Conservation (phyloP, 352 stramenopile genomes). For the Nothophytophthora sp. region DNA sequence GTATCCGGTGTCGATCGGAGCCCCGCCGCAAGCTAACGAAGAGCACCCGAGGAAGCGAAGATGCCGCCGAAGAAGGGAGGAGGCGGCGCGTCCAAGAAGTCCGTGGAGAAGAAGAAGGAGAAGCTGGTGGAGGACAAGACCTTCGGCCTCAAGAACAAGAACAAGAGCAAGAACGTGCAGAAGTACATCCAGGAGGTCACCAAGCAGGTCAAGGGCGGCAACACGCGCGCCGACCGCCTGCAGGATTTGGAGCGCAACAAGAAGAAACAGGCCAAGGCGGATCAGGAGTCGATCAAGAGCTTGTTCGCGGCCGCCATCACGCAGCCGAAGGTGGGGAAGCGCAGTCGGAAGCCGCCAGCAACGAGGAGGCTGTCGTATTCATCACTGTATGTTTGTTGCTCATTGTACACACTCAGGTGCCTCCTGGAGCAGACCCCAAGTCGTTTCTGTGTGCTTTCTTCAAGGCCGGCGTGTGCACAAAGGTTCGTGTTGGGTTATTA, state of each 20-base stretch:
- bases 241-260: conserved; percentile 74
- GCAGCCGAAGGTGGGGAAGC: conserved; percentile 82
- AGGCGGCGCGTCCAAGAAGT: conserved; percentile 79
- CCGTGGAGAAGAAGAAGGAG: conserved; percentile 90
- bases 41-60: not conserved
- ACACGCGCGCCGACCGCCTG: conserved; percentile 72
- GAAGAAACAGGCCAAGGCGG: conserved; percentile 87
- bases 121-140: conserved; percentile 98
- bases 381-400: too few species aligned
- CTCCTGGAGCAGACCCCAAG: conserved; percentile 88
- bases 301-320: conserved; percentile 87
- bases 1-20: conserved; percentile 10
- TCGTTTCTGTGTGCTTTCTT: conserved; percentile 90
- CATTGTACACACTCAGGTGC: conserved; percentile 47
- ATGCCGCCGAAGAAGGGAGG: conserved; percentile 84
- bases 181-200: conserved; percentile 91
- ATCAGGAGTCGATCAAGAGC: conserved; percentile 82
- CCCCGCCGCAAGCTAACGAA: not conserved
- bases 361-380: too few species aligned
- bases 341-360: too few species aligned
- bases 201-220: conserved; percentile 88
- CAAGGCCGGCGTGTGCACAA: conserved; percentile 87
- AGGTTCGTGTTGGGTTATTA: conserved; percentile 41
- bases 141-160: conserved; percentile 99
- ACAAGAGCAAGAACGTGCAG: conserved; percentile 98